Evolutionary conservation across 768 basidiomycete species (phyloP), one percentile per base, ranked within the genome.

Genomic region (Fomitopsis pulvina): DNA sequence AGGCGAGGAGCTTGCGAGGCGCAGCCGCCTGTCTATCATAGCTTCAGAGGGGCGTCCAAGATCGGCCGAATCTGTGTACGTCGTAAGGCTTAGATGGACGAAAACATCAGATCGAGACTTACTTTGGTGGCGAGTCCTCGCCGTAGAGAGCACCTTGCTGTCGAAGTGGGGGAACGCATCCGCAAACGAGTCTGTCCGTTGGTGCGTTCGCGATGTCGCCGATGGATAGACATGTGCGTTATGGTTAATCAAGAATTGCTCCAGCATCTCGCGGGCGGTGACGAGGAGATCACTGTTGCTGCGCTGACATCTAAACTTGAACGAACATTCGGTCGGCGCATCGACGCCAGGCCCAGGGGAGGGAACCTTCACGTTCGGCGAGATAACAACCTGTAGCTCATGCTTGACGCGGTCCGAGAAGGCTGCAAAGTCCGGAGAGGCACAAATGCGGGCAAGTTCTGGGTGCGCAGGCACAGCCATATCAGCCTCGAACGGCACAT

Each of bases 101-200:
- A 54, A 45, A 29, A 20, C 26, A 18, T 40, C 28, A 22, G 27
- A 26, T 29, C 8, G 12, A 48, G 40, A 64, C 70, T 53, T 57
- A 75, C 75, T 76, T 47, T 71, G 63, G 62, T 87, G 86, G 51
- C 80, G 78, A 44, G 82, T 79, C 58, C 81, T 76, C 8, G 85
- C 80, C 20, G 87, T 85, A 14, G 92, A 85, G 42, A 96, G 74
- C 1, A 96, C 81, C 67, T 93, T 96, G 70, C 90, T 92, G 63
- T 96, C 92, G 65, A 96, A 95, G 66, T 95, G 92, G 22, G 92
- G 89, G 76, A 95, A 94, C 1, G 93, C 90, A 63, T 95, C 92
- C 28, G 92, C 86, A 61, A 95, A 94, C 1, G 92, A 92, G 61
- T 97, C 94, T 6, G 86, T 87, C 41, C 92, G 77, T 67, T 85